Conservation (phyloP, 2,329 filamentous ascomycete species). For the Cadophora sp. region DNA sequence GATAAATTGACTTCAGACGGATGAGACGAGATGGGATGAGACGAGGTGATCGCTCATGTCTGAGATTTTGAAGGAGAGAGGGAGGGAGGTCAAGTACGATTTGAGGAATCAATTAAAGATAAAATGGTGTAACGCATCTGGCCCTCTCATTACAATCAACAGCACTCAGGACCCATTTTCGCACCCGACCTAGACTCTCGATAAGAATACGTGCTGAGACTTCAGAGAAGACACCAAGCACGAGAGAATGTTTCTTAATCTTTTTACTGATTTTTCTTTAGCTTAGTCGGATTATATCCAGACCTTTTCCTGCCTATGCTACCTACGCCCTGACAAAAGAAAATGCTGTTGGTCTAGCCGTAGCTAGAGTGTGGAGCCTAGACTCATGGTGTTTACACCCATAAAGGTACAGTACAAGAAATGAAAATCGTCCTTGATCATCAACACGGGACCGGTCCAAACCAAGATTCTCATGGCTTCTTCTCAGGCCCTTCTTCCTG, state of each 20-base stretch:
- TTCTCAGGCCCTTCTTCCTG: slow-evolving; percentile 15
- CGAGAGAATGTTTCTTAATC: too few relatives aligned
- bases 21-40: not conserved
- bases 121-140: too few relatives aligned
- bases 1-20: too few relatives aligned
- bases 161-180: too few relatives aligned
- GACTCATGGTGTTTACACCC: slow-evolving; percentile 22
- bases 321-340: slow-evolving; percentile 25
- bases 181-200: too few relatives aligned
- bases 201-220: too few relatives aligned
- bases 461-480: slow-evolving; percentile 12
- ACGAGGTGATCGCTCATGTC: not conserved
- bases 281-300: slow-evolving; percentile 1
- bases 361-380: slow-evolving; percentile 17
- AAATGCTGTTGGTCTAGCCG: slow-evolving; percentile 23
- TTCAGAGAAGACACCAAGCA: too few relatives aligned
- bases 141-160: too few relatives aligned
- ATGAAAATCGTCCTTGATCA: slow-evolving; percentile 25
- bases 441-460: not conserved
- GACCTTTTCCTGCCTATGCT: not conserved
- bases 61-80: too few relatives aligned
- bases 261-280: too few relatives aligned
- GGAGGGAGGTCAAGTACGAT: too few relatives aligned
- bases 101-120: too few relatives aligned
- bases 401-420: slow-evolving; percentile 22